phyloP scores from a whole-genome alignment of 148 eudicot genomes.

The Chenopodium suecicum region DNA sequence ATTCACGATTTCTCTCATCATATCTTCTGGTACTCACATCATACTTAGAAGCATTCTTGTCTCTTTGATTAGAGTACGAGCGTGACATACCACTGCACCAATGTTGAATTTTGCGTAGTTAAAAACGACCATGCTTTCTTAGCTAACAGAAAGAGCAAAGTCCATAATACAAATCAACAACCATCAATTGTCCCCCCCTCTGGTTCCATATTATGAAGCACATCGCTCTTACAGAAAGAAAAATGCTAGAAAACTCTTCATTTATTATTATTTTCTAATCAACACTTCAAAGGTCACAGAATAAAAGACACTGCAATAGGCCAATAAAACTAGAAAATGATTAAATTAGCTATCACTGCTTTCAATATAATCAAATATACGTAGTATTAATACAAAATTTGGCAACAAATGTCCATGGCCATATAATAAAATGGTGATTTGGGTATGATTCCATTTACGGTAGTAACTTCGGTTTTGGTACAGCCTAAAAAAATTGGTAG shows the following conservation, averaged over 20 bases:
- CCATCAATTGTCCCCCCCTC: not conserved
- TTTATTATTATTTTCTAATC: not conserved
- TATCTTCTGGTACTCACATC: slow-evolving; percentile 43
- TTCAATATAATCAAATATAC: not conserved
- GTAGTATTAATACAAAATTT: not conserved
- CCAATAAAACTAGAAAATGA: not conserved
- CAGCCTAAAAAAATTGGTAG: too few relatives aligned
- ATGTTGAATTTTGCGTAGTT: slow-evolving; percentile 3
- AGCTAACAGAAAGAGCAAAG: not conserved
- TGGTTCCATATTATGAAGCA: not conserved
- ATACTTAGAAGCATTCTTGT: slow-evolving; percentile 45
- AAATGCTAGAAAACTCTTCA: not conserved
- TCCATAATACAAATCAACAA: not conserved
- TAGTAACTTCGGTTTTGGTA: not conserved
- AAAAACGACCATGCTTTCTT: not conserved
- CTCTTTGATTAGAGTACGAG: slow-evolving; percentile 66
- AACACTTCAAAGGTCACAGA: not conserved
- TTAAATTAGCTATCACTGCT: not conserved
- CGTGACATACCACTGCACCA: slow-evolving; percentile 65
- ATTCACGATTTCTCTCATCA: slow-evolving; percentile 52
- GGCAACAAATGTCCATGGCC: not conserved
- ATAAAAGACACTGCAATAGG: not conserved
- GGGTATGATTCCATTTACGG: not conserved
- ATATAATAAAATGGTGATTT: not conserved
- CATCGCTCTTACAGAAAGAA: not conserved